These are phyloP conservation scores for Xylariaceae sp. DNA, from an alignment of 2,329 filamentous ascomycete genomes.

Conservation along the genomic window DNA sequence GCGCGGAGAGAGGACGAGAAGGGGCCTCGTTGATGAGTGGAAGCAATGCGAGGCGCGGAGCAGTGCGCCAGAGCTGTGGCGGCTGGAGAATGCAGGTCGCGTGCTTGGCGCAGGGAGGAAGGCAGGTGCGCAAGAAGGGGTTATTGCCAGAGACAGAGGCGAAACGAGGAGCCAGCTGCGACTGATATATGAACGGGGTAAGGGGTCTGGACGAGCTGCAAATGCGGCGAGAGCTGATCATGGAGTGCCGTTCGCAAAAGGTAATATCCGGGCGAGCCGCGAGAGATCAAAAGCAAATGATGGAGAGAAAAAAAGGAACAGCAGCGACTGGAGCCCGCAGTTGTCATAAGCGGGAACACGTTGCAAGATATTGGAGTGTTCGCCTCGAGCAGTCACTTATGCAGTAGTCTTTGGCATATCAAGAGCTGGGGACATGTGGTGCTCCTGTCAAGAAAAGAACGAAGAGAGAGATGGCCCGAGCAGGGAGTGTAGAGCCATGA, in stretches of 20 bases:
- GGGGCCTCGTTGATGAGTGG: neutral
- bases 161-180: neutral
- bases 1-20: neutral
- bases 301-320: too few species aligned
- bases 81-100: slow-evolving; percentile 1
- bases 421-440: too few species aligned
- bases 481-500: too few species aligned
- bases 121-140: neutral
- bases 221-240: slow-evolving; percentile 8
- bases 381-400: too few species aligned
- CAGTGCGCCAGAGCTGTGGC: slow-evolving; percentile 3
- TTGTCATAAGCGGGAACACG: too few species aligned
- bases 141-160: neutral
- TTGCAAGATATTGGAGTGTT: too few species aligned
- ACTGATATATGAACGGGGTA: neutral
- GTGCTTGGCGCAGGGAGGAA: slow-evolving; percentile 5
- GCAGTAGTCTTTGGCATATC: too few species aligned
- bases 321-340: too few species aligned
- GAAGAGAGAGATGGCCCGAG: too few species aligned
- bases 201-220: neutral
- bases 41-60: slow-evolving; percentile 6
- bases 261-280: slow-evolving; percentile 12
- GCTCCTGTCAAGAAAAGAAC: too few species aligned
- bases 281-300: neutral
- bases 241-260: slow-evolving; percentile 3